A percentile compares a stretch with the other conserved stretches of the same genome.
Conservation (phyloP, 2,329 filamentous ascomycete species). For the Pseudogymnoascus sp. region DNA sequence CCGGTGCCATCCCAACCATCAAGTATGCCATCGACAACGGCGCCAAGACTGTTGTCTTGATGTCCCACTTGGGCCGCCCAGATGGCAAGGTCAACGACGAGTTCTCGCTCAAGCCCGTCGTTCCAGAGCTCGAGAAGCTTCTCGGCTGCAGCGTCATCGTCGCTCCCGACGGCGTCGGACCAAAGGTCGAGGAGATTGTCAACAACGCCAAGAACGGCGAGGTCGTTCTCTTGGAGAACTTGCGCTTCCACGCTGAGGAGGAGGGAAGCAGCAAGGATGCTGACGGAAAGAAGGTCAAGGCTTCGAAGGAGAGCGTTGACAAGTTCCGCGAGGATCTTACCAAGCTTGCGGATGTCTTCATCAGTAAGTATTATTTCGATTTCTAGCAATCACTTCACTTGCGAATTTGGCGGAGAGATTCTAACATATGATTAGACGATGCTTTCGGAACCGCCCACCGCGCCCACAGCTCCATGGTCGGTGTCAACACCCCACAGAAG, state of each 20-base stretch:
- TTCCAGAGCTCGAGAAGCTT: conserved; percentile 85
- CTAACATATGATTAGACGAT: conserved; percentile 58
- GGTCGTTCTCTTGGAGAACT: conserved; percentile 90
- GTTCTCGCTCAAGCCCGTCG: conserved; percentile 91
- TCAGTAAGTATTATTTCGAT: conserved; percentile 60
- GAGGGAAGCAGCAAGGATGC: conserved; percentile 93
- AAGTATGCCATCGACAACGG: conserved; percentile 87
- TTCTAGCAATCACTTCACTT: background rate
- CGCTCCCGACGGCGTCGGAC: conserved; percentile 82
- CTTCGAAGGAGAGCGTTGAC: conserved; percentile 85
- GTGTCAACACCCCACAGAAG: conserved; percentile 90
- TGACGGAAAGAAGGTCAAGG: conserved; percentile 96
- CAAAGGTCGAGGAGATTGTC: conserved; percentile 83
- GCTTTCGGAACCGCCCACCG: conserved; percentile 98
- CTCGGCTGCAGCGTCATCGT: conserved; percentile 78
- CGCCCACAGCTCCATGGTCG: conserved; percentile 99
- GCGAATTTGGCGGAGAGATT: conserved; percentile 14
- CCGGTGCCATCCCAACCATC: conserved; percentile 90
- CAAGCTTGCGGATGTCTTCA: conserved; percentile 87
- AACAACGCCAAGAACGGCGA: conserved; percentile 74
- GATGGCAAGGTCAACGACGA: conserved; percentile 85
- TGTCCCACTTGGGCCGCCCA: conserved; percentile 97
- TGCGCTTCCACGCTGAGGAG: conserved; percentile 97
- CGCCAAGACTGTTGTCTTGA: conserved; percentile 88
- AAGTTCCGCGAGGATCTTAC: conserved; percentile 95